Evolutionary conservation across 306 rosid species (phyloP).

Genomic region (Trifolium fragiferum): DNA sequence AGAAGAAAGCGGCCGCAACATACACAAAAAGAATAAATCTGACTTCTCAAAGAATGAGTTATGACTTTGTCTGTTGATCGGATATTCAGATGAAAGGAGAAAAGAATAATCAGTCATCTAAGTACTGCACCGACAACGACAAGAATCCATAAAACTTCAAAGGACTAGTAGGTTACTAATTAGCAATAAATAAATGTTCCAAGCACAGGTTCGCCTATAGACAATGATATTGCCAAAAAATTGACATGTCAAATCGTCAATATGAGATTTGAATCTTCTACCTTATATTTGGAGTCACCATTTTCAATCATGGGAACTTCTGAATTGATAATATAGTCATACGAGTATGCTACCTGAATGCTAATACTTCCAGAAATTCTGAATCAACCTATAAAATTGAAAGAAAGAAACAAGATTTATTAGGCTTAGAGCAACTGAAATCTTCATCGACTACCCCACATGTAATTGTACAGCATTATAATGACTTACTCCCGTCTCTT

Average conservation of each 20-base stretch:
- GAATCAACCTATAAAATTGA: slow-evolving; percentile 69
- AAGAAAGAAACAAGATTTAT: slow-evolving; percentile 41
- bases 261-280: slow-evolving; percentile 20
- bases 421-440: slow-evolving; percentile 25
- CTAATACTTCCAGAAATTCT: slow-evolving; percentile 75
- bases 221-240: slow-evolving; percentile 1
- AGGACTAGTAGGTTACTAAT: background rate
- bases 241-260: background rate
- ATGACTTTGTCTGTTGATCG: slow-evolving; percentile 69
- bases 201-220: slow-evolving; percentile 5
- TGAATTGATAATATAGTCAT: slow-evolving; percentile 14
- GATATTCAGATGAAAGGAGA: slow-evolving; percentile 35
- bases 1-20: slow-evolving; percentile 68
- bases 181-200: slow-evolving; percentile 22
- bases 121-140: background rate
- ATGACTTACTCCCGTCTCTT: slow-evolving; percentile 89
- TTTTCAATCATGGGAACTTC: slow-evolving; percentile 35
- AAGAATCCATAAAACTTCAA: background rate
- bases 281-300: slow-evolving; percentile 19
- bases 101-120: slow-evolving; percentile 27
- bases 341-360: slow-evolving; percentile 66
- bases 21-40: slow-evolving; percentile 75
- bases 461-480: slow-evolving; percentile 1
- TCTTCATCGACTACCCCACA: background rate
- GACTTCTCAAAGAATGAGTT: slow-evolving; percentile 81